Conservation (phyloP, 2,329 filamentous ascomycete species). For the Fusarium pininemorale region DNA sequence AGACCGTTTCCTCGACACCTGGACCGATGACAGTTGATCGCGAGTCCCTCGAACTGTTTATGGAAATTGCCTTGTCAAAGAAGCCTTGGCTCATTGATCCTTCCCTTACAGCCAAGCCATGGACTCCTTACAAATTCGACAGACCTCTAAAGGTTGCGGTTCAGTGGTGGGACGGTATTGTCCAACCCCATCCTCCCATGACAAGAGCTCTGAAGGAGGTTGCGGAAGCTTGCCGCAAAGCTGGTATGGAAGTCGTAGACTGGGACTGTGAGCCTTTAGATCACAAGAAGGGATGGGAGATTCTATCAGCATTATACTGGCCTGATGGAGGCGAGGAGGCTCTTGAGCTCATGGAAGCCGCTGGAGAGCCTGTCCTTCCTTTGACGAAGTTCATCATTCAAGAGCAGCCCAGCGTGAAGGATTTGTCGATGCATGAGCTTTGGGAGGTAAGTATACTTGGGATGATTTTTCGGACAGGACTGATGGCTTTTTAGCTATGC, state of each 20-base stretch:
- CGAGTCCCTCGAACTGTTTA: slow-evolving; percentile 48
- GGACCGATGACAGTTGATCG: slow-evolving; percentile 50
- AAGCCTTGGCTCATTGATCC: slow-evolving; percentile 50
- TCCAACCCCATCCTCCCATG: slow-evolving; percentile 68
- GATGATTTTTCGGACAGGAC: fast-evolving
- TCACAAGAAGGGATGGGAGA: slow-evolving; percentile 61
- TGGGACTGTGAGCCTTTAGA: slow-evolving; percentile 60
- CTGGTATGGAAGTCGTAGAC: slow-evolving; percentile 64
- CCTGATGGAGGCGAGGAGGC: slow-evolving; percentile 68
- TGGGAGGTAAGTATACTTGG: slow-evolving; percentile 46
- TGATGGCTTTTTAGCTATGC: slow-evolving; percentile 40
- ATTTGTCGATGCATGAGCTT: slow-evolving; percentile 51
- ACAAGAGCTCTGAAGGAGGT: slow-evolving; percentile 64
- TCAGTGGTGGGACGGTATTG: slow-evolving; percentile 67
- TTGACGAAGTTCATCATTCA: slow-evolving; percentile 68
- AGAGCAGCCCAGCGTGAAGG: slow-evolving; percentile 57
- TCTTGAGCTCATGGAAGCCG: slow-evolving; percentile 57
- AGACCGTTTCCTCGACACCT: slow-evolving; percentile 46
- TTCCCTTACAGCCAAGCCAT: slow-evolving; percentile 46
- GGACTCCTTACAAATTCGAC: slow-evolving; percentile 46
- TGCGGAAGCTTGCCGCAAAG: slow-evolving; percentile 57
- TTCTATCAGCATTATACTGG: slow-evolving; percentile 61
- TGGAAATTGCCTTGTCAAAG: slow-evolving; percentile 44
- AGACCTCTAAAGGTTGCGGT: slow-evolving; percentile 68
- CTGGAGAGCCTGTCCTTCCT: slow-evolving; percentile 67